These are phyloP conservation scores for Westerdykella aurantiaca DNA, from an alignment of 2,329 filamentous ascomycete genomes.

Conservation along the genomic window DNA sequence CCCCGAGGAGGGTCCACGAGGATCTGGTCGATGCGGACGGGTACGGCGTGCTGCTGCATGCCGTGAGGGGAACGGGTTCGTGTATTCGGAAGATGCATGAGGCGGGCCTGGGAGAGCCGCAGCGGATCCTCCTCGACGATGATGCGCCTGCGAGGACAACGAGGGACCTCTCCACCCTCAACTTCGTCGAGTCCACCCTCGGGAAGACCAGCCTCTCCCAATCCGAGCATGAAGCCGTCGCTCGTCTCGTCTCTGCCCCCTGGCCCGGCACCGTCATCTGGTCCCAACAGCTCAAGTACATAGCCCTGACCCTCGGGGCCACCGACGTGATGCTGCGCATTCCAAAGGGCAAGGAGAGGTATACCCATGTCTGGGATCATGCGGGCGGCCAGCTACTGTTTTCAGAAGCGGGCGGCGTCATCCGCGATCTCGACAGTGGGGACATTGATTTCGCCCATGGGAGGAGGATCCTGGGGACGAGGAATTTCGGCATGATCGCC, in stretches of 20 bases:
- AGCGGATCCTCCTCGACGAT: slow-evolving; percentile 23
- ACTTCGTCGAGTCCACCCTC: slow-evolving; percentile 44
- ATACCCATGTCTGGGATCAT: slow-evolving; percentile 52
- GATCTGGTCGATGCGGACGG: slow-evolving; percentile 42
- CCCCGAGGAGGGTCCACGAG: slow-evolving; percentile 23
- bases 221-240: slow-evolving; percentile 34
- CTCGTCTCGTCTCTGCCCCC: slow-evolving; percentile 33
- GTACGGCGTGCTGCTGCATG: slow-evolving; percentile 42
- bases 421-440: slow-evolving; percentile 48
- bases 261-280: slow-evolving; percentile 49
- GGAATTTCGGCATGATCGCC: slow-evolving; percentile 34
- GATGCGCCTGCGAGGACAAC: slow-evolving; percentile 2
- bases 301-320: slow-evolving; percentile 47
- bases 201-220: slow-evolving; percentile 38
- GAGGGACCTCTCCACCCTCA: slow-evolving; percentile 29
- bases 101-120: slow-evolving; percentile 27
- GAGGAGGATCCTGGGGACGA: slow-evolving; percentile 27
- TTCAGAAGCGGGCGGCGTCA: slow-evolving; percentile 46
- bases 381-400: slow-evolving; percentile 49
- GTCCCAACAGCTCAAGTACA: slow-evolving; percentile 51
- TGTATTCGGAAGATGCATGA: slow-evolving; percentile 37
- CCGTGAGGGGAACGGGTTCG: slow-evolving; percentile 44
- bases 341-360: slow-evolving; percentile 40
- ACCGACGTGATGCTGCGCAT: slow-evolving; percentile 48
- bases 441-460: slow-evolving; percentile 43